Percentiles rank a stretch among this genome's conserved stretches.
Conservation (phyloP, 2,329 filamentous ascomycete genomes). For the Knoxdaviesia proteae region DNA sequence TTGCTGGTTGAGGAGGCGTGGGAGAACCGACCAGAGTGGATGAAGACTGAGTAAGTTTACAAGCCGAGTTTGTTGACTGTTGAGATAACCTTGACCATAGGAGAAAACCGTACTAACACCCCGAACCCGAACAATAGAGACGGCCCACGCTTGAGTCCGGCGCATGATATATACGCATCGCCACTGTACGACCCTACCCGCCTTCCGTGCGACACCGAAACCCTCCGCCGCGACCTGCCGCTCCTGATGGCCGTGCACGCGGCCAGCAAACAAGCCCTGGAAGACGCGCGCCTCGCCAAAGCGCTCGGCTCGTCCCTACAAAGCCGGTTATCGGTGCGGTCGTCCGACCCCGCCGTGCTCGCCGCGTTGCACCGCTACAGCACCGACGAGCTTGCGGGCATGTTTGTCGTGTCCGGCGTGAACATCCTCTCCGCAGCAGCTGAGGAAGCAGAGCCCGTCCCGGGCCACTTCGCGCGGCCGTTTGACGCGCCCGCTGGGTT, state of each 20-base stretch:
- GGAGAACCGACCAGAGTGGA: constrained; percentile 49
- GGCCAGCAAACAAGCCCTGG: constrained; percentile 56
- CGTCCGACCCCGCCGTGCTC: constrained; percentile 22
- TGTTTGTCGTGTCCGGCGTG: constrained; percentile 52
- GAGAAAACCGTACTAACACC: too few relatives aligned
- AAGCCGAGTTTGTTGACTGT: too few relatives aligned
- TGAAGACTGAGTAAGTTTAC: constrained; percentile 25
- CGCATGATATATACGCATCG: constrained; percentile 23
- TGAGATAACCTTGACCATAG: too few relatives aligned
- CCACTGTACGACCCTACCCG: constrained; percentile 20
- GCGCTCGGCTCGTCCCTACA: constrained; percentile 64
- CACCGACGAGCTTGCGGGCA: constrained; percentile 31
- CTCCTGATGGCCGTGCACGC: constrained; percentile 34
- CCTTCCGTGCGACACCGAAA: constrained; percentile 16
- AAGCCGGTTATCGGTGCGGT: constrained; percentile 35
- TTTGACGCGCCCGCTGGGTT: constrained; percentile 16
- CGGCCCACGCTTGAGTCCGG: constrained; percentile 12
- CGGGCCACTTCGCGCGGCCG: constrained; percentile 20
- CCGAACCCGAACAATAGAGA: neutral
- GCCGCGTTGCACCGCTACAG: constrained; percentile 17
- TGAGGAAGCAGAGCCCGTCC: constrained; percentile 9
- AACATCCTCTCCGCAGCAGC: constrained; percentile 17
- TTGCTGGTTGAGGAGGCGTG: constrained; percentile 75
- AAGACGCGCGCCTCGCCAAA: constrained; percentile 50
- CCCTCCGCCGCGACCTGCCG: constrained; percentile 21